A percentile compares a stretch with the other conserved stretches of the same genome.
Conservation (phyloP, 345 rosid genomes). For the Melastoma malabathricum region DNA sequence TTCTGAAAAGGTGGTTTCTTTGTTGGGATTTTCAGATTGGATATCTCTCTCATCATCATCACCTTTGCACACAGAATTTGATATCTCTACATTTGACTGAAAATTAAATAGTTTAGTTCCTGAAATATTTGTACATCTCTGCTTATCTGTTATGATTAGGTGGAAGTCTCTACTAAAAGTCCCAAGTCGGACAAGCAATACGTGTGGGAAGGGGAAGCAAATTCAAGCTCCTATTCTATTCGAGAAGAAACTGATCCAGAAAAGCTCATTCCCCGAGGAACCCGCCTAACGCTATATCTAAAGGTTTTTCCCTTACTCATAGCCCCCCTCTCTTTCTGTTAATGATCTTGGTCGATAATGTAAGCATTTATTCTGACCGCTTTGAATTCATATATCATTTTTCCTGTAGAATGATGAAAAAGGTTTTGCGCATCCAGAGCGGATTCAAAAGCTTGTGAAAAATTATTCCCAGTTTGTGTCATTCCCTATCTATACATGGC, state of each 20-base stretch:
- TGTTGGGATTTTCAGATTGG: neutral
- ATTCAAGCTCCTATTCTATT: constrained; percentile 71
- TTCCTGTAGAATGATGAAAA: constrained; percentile 56
- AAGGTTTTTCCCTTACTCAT: constrained; percentile 24
- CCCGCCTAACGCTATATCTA: constrained; percentile 70
- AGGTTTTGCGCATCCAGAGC: constrained; percentile 84
- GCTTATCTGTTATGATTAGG: constrained; percentile 24
- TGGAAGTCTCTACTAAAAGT: constrained; percentile 78
- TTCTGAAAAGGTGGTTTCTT: constrained; percentile 48
- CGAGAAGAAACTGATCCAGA: constrained; percentile 84
- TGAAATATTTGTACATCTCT: neutral
- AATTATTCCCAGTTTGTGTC: constrained; percentile 97
- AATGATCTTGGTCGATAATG: neutral
- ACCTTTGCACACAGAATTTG: too few species aligned
- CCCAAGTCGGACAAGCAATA: constrained; percentile 88
- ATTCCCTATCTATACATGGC: constrained; percentile 97
- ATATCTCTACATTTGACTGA: too few species aligned
- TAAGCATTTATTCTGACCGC: neutral
- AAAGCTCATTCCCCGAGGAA: constrained; percentile 70
- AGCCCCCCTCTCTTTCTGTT: too few species aligned
- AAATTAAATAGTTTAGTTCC: neutral
- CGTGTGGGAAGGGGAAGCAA: constrained; percentile 91
- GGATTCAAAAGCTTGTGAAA: constrained; percentile 84
- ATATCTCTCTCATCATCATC: too few species aligned
- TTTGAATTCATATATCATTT: neutral